Conservation (phyloP, 331 rosid species). For the Malus hybrid region DNA sequence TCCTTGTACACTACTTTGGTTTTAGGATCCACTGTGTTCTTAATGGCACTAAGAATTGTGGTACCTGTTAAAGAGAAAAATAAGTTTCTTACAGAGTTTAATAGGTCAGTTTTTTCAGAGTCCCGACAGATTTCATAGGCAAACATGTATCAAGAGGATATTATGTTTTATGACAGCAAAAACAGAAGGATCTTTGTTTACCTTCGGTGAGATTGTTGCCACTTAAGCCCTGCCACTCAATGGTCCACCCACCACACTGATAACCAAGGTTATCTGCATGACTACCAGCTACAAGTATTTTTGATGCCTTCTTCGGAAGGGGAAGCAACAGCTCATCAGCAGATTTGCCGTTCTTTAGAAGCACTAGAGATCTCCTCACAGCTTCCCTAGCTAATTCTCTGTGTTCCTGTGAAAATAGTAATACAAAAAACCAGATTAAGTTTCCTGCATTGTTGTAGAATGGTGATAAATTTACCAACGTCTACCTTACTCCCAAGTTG, state of each 20-base stretch:
- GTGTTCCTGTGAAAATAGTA: slow-evolving; percentile 36
- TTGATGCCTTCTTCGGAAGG: slow-evolving; percentile 47
- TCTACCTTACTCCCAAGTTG: slow-evolving; percentile 62
- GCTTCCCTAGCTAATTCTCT: slow-evolving; percentile 57
- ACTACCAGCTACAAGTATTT: slow-evolving; percentile 69
- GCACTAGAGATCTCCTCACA: slow-evolving; percentile 57
- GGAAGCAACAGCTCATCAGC: slow-evolving; percentile 42
- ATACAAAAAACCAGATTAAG: background rate
- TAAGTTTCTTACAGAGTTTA: no score
- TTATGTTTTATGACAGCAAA: no score
- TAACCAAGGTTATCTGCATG: slow-evolving; percentile 77
- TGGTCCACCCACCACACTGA: slow-evolving; percentile 86
- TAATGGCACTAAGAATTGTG: slow-evolving; percentile 47
- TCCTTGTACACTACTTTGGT: slow-evolving; percentile 43
- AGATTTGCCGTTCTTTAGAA: slow-evolving; percentile 48
- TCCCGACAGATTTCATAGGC: no score
- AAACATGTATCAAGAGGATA: no score
- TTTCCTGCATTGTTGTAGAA: background rate
- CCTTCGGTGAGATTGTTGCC: slow-evolving; percentile 55
- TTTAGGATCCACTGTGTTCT: slow-evolving; percentile 36
- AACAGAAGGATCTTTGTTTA: background rate
- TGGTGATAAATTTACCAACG: background rate
- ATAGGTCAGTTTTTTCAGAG: no score
- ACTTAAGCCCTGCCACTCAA: slow-evolving; percentile 66
- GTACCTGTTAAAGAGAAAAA: slow-evolving; percentile 1